Evolutionary conservation across 352 stramenopile genomes (phyloP).

Genomic region (Discostella stelligera): DNA sequence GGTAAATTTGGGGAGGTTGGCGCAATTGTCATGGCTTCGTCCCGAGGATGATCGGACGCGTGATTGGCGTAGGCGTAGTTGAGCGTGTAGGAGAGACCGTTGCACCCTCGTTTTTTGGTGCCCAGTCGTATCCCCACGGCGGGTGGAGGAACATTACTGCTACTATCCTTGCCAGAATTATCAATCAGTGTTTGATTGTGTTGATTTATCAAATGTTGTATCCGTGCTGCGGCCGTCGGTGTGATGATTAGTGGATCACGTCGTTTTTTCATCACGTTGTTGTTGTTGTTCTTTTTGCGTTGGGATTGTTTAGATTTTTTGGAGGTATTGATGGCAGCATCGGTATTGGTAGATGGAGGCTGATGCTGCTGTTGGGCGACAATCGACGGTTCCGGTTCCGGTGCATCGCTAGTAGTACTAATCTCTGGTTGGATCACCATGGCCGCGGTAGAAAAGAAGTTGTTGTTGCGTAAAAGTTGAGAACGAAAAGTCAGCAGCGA

Average conservation of each 20-base stretch:
- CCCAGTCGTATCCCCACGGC: conserved; percentile 94
- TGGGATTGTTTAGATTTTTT: no score
- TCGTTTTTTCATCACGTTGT: conserved; percentile 5
- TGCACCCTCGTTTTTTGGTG: conserved; percentile 95
- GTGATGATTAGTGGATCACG: conserved; percentile 51
- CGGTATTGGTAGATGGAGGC: not conserved
- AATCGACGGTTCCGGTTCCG: not conserved
- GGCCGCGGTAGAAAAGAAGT: not conserved
- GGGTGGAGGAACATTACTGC: no score
- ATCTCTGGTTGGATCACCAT: not conserved
- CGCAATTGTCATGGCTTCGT: conserved; percentile 87
- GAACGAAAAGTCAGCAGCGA: not conserved
- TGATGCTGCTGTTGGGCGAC: not conserved
- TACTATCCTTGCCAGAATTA: not conserved
- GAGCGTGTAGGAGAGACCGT: conserved; percentile 98
- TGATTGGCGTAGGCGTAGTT: conserved; percentile 96
- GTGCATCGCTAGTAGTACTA: not conserved
- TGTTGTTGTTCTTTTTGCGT: not conserved
- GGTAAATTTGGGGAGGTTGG: conserved; percentile 7
- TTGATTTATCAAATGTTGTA: conserved; percentile 37
- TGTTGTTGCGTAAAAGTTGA: not conserved
- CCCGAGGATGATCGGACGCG: conserved; percentile 79
- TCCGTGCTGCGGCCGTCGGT: conserved; percentile 34
- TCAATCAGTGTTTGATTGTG: conserved; percentile 39
- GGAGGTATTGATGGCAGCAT: no score